Evolutionary conservation across 2,329 filamentous ascomycete genomes (phyloP).

Genomic region (Emmonsiellopsis sp.): DNA sequence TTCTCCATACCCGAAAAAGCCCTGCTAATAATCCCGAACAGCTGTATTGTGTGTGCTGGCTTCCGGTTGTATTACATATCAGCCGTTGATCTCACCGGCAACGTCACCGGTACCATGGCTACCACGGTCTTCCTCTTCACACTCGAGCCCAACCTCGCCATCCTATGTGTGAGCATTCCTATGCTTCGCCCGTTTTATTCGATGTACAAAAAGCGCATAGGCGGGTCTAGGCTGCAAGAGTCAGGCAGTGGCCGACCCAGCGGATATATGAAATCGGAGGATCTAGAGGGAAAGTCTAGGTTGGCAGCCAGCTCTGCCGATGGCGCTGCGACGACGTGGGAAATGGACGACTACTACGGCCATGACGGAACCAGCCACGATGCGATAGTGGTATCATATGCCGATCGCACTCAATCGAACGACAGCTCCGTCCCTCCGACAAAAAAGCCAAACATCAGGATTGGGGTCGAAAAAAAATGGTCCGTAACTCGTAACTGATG

Average conservation of each 20-base stretch:
- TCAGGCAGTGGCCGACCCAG: slow-evolving; percentile 1
- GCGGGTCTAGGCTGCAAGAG: neutral
- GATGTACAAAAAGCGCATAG: neutral
- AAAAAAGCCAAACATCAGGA: neutral
- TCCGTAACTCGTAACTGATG: neutral
- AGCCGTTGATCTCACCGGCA: neutral
- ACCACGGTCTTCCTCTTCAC: neutral
- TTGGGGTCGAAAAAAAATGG: neutral
- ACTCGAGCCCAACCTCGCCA: neutral
- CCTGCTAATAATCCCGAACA: neutral
- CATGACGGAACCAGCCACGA: neutral
- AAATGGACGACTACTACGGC: neutral
- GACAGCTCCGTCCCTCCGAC: neutral
- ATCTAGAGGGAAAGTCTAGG: neutral
- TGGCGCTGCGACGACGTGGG: neutral
- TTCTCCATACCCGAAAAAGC: neutral
- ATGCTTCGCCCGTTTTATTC: neutral
- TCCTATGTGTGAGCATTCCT: neutral
- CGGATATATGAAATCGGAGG: neutral
- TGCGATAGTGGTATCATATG: neutral
- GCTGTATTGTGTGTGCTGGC: neutral
- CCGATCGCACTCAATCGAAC: neutral
- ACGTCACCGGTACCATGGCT: neutral
- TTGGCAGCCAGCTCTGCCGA: neutral
- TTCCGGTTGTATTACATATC: neutral